Evolutionary conservation across 2,329 filamentous ascomycete species (phyloP).

Genomic region (Leptographium flavum): DNA sequence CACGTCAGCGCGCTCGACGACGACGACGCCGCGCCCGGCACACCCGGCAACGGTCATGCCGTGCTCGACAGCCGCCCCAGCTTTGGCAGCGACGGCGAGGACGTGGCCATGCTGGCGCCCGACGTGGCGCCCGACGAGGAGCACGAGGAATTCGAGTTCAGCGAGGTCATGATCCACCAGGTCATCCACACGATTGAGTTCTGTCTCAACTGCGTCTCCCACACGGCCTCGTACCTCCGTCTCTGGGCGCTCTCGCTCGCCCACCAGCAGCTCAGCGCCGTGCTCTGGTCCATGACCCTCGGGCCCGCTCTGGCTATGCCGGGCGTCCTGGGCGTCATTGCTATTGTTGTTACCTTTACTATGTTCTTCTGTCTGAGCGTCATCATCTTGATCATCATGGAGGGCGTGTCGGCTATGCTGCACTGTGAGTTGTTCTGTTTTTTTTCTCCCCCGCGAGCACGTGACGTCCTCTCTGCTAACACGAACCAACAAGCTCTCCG

Average conservation of each 20-base stretch:
- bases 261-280: conserved; percentile 90
- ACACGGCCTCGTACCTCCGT: conserved; percentile 96
- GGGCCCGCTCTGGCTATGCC: conserved; percentile 55
- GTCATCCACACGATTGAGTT: conserved; percentile 99
- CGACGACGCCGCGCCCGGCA: conserved; percentile 49
- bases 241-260: conserved; percentile 95
- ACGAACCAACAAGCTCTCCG: conserved; percentile 33
- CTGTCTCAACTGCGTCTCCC: conserved; percentile 96
- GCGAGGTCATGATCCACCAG: conserved; percentile 97
- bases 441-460: too few species aligned
- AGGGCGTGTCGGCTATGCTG: conserved; percentile 91
- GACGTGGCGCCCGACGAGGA: conserved; percentile 56
- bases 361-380: conserved; percentile 74
- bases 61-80: conserved; percentile 31
- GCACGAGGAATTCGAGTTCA: conserved; percentile 94
- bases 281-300: conserved; percentile 94
- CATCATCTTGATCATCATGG: conserved; percentile 75
- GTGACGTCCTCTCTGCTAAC: conserved; percentile 1
- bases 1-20: conserved; percentile 83
- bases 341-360: conserved; percentile 70
- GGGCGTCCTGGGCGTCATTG: conserved; percentile 58
- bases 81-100: conserved; percentile 49
- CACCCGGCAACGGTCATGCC: conserved; percentile 12
- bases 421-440: conserved; percentile 30
- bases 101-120: conserved; percentile 76